These are phyloP conservation scores for Cryptosporidium ryanae DNA, from an alignment of 169 alveolate genomes.

Conservation along the genomic window DNA sequence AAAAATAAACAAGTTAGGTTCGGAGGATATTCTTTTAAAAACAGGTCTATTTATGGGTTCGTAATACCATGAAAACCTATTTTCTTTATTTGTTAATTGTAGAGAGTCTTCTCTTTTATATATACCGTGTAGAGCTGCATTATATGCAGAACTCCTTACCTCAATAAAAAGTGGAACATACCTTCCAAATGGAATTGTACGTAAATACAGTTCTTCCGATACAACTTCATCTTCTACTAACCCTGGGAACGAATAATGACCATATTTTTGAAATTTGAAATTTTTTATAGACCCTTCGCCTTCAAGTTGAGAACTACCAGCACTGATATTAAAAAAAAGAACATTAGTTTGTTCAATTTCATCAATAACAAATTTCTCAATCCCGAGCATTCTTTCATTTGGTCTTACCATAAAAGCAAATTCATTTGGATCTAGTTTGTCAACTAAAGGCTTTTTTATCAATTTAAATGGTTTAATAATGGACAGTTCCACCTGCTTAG, in stretches of 20 bases:
- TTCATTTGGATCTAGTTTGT: conserved; percentile 33
- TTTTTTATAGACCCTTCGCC: conserved; percentile 63
- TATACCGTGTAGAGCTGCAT: conserved; percentile 72
- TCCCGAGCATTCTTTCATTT: conserved; percentile 69
- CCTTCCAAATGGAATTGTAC: conserved; percentile 49
- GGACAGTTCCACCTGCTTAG: conserved; percentile 54
- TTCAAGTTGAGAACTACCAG: conserved; percentile 36
- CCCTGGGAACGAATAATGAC: conserved; percentile 68
- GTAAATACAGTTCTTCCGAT: conserved; percentile 32
- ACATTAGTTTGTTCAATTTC: conserved; percentile 47
- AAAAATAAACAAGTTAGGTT: conserved; percentile 47
- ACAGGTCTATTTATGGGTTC: conserved; percentile 68
- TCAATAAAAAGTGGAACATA: conserved; percentile 64
- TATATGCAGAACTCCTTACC: conserved; percentile 52
- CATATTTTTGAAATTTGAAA: conserved; percentile 27
- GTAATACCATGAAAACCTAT: conserved; percentile 55
- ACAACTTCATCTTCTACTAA: conserved; percentile 50
- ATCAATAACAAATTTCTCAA: conserved; percentile 42
- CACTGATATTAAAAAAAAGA: conserved; percentile 33
- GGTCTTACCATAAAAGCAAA: conserved; percentile 74
- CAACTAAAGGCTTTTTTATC: conserved; percentile 34
- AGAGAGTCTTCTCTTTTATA: conserved; percentile 67
- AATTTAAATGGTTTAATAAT: conserved; percentile 42
- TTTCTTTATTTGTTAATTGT: conserved; percentile 19
- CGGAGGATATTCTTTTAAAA: conserved; percentile 54